Conservation (phyloP, 257 asterid genomes). For the Solanum boliviense region DNA sequence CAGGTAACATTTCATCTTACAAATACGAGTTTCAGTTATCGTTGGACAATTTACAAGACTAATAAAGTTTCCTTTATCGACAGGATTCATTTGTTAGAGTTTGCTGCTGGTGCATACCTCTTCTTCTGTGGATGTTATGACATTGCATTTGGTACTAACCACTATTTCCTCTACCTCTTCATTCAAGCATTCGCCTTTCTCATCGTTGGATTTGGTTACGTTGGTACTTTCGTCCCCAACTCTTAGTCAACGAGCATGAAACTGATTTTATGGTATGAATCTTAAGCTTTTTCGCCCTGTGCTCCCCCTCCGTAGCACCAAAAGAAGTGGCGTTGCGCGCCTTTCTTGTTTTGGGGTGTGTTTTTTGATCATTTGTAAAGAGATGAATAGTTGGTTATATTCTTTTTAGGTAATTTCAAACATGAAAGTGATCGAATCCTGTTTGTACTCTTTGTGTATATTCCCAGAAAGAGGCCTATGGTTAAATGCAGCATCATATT, state of each 20-base stretch:
- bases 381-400: slow-evolving; percentile 4
- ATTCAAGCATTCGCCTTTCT: slow-evolving; percentile 62
- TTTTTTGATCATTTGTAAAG: slow-evolving; percentile 21
- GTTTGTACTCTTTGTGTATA: slow-evolving; percentile 13
- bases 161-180: slow-evolving; percentile 53
- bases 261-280: not conserved
- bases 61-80: not conserved
- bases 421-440: slow-evolving; percentile 27
- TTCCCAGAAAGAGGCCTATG: not conserved
- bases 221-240: slow-evolving; percentile 61
- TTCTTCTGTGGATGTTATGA: slow-evolving; percentile 76
- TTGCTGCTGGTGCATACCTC: slow-evolving; percentile 46
- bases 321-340: not conserved
- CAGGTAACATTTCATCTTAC: slow-evolving; percentile 29
- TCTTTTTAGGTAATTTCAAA: slow-evolving; percentile 37
- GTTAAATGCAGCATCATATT: not conserved
- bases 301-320: slow-evolving; percentile 1
- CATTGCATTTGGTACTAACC: slow-evolving; percentile 51
- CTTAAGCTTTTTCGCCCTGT: not conserved
- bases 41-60: not conserved
- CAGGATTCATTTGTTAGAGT: slow-evolving; percentile 69
- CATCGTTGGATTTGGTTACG: slow-evolving; percentile 62
- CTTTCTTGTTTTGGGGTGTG: not conserved
- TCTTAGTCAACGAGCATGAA: slow-evolving; percentile 9
- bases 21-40: not conserved